A percentile compares a stretch with the other conserved stretches of the same genome.
phyloP scores from a whole-genome alignment of 148 eudicot species.

The Rhododendron vialii region DNA sequence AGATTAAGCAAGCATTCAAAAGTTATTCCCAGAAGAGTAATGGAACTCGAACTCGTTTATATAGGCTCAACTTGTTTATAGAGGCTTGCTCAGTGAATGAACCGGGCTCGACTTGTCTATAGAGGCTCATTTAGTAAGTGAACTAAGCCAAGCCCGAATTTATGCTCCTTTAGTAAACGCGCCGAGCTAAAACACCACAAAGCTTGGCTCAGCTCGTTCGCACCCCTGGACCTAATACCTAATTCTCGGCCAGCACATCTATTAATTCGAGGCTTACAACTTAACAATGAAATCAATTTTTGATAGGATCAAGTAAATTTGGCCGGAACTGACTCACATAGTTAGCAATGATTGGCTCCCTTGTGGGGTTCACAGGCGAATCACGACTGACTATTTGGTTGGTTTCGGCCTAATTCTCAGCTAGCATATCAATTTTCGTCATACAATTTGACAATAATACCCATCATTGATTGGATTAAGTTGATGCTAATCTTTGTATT shows the following conservation, averaged over 20 bases:
- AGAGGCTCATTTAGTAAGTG: not conserved
- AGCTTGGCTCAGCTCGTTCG: not conserved
- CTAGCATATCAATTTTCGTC: not conserved
- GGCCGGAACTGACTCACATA: not conserved
- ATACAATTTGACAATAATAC: not conserved
- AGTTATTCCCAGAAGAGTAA: not conserved
- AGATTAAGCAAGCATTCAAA: not conserved
- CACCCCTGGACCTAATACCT: not conserved
- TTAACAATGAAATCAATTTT: not conserved
- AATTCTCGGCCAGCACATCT: not conserved
- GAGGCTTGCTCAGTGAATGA: not conserved
- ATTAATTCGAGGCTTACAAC: not conserved
- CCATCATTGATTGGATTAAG: not conserved
- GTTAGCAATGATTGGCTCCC: not conserved
- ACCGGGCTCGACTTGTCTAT: no score
- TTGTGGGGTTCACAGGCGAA: not conserved
- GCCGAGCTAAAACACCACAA: not conserved
- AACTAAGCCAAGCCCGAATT: no score
- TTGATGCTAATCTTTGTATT: not conserved
- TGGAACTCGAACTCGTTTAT: not conserved
- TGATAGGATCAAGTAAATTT: no score
- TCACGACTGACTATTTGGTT: not conserved
- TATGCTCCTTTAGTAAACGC: not conserved
- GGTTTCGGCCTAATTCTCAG: not conserved
- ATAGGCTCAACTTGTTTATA: no score